Conservation (phyloP, 495 filamentous ascomycete genomes). For the Xylaria grammica region DNA sequence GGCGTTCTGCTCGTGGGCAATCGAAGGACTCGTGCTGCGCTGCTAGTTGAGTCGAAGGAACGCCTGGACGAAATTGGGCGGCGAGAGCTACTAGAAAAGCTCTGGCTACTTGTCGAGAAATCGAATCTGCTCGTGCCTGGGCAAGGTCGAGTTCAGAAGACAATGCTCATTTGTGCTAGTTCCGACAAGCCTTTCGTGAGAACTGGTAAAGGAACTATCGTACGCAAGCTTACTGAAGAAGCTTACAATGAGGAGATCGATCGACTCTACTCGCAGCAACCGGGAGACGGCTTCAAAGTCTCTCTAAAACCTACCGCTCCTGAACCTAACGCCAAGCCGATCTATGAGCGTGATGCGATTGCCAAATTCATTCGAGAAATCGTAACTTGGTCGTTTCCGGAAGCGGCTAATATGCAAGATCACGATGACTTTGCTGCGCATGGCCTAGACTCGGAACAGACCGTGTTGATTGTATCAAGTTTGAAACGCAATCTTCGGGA, state of each 20-base stretch:
- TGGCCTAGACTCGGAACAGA: slow-evolving; percentile 25
- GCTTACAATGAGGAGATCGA: slow-evolving; percentile 19
- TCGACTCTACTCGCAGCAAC: no score
- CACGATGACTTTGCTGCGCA: slow-evolving; percentile 20
- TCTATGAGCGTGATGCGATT: background rate
- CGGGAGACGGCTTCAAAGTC: no score
- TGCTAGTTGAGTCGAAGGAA: slow-evolving; percentile 34
- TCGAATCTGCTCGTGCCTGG: slow-evolving; percentile 20
- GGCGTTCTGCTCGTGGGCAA: slow-evolving; percentile 51
- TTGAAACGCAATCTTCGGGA: slow-evolving; percentile 13
- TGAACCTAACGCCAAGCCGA: no score
- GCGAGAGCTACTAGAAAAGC: slow-evolving; percentile 16
- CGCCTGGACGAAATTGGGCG: background rate
- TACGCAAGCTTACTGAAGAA: slow-evolving; percentile 15
- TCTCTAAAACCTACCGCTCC: no score
- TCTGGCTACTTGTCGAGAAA: slow-evolving; percentile 29
- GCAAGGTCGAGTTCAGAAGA: slow-evolving; percentile 9
- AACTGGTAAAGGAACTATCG: slow-evolving; percentile 27
- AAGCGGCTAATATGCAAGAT: background rate
- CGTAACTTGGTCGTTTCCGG: slow-evolving; percentile 10
- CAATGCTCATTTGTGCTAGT: slow-evolving; percentile 11
- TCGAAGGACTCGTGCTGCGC: slow-evolving; percentile 43
- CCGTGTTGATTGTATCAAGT: slow-evolving; percentile 7
- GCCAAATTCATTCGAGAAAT: background rate
- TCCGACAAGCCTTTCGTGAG: slow-evolving; percentile 22